These are phyloP conservation scores for Medicago lupulina DNA, from an alignment of 306 rosid genomes.

Conservation along the genomic window DNA sequence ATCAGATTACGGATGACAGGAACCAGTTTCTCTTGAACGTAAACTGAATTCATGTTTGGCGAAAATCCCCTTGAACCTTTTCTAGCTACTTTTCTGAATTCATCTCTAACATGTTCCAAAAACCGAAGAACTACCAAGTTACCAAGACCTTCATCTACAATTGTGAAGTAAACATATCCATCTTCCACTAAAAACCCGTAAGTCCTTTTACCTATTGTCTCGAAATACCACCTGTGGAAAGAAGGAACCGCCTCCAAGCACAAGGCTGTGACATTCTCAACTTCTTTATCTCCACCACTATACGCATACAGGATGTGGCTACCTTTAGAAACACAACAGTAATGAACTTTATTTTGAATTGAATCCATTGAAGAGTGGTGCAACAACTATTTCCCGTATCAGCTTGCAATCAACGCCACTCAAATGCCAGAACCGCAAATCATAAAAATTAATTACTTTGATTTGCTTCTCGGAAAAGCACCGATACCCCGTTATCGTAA, in stretches of 20 bases:
- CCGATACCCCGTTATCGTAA: conserved; percentile 1
- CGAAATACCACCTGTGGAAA: conserved; percentile 82
- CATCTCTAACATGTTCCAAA: conserved; percentile 81
- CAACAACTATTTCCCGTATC: conserved; percentile 32
- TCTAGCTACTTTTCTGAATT: conserved; percentile 60
- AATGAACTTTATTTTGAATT: conserved; percentile 63
- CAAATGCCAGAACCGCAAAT: conserved; percentile 30
- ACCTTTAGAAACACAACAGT: conserved; percentile 78
- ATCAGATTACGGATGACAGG: conserved; percentile 69
- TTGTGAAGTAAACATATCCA: conserved; percentile 66
- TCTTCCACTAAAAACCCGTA: conserved; percentile 80
- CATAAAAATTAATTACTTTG: neutral
- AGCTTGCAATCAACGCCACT: conserved; percentile 37
- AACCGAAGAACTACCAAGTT: conserved; percentile 68
- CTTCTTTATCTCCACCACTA: conserved; percentile 61
- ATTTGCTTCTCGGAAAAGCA: conserved; percentile 24
- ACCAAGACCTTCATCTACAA: conserved; percentile 70
- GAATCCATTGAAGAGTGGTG: conserved; percentile 54
- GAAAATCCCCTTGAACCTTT: conserved; percentile 75
- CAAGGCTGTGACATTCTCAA: conserved; percentile 59
- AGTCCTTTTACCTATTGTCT: conserved; percentile 68
- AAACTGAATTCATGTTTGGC: conserved; percentile 56
- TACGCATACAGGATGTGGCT: conserved; percentile 61
- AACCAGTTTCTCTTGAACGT: conserved; percentile 69
- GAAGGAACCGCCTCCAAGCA: conserved; percentile 80